Percentiles rank a stretch among this genome's conserved stretches.
Conservation (phyloP, 2,329 filamentous ascomycete species). For the Ophiostoma fasciatum region DNA sequence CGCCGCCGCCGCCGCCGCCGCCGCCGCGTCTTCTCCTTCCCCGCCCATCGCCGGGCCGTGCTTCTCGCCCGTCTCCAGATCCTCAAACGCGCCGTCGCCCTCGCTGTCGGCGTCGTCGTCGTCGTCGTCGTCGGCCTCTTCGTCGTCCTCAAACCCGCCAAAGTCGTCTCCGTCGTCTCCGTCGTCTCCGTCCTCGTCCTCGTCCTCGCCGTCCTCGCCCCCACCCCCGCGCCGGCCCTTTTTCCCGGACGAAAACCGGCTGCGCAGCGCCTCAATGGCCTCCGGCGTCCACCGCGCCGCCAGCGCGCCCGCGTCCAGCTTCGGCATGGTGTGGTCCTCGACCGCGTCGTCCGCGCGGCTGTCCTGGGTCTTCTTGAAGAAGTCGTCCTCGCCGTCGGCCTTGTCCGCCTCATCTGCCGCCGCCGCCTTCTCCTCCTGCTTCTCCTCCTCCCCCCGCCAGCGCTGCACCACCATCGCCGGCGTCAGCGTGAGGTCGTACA, state of each 20-base stretch:
- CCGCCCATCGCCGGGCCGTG: slow-evolving; percentile 29
- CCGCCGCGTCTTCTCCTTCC: slow-evolving; percentile 29
- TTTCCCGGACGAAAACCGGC: slow-evolving; percentile 51
- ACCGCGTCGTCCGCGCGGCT: slow-evolving; percentile 53
- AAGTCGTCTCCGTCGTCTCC: slow-evolving; percentile 31
- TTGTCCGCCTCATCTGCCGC: slow-evolving; percentile 18
- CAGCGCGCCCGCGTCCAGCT: slow-evolving; percentile 65
- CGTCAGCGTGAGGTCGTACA: slow-evolving; percentile 73
- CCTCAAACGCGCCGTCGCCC: slow-evolving; percentile 71
- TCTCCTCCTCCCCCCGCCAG: slow-evolving; percentile 58
- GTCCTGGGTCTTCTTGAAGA: slow-evolving; percentile 49
- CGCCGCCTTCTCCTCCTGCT: too few species aligned
- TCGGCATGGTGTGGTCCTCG: slow-evolving; percentile 68
- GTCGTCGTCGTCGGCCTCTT: slow-evolving; percentile 24
- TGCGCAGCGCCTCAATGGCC: slow-evolving; percentile 58
- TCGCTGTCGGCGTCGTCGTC: slow-evolving; percentile 45
- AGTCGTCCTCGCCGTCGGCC: slow-evolving; percentile 34
- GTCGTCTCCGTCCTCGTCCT: slow-evolving; percentile 21
- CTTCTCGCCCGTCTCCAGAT: slow-evolving; percentile 64
- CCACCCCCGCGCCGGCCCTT: slow-evolving; percentile 39
- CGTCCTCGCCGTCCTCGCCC: slow-evolving; percentile 40
- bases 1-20: slow-evolving; percentile 68
- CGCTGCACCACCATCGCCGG: slow-evolving; percentile 59
- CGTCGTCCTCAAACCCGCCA: slow-evolving; percentile 6
- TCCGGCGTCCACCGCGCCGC: slow-evolving; percentile 77